Conservation (phyloP, 2,329 filamentous ascomycete species). For the Fusarium sp. region DNA sequence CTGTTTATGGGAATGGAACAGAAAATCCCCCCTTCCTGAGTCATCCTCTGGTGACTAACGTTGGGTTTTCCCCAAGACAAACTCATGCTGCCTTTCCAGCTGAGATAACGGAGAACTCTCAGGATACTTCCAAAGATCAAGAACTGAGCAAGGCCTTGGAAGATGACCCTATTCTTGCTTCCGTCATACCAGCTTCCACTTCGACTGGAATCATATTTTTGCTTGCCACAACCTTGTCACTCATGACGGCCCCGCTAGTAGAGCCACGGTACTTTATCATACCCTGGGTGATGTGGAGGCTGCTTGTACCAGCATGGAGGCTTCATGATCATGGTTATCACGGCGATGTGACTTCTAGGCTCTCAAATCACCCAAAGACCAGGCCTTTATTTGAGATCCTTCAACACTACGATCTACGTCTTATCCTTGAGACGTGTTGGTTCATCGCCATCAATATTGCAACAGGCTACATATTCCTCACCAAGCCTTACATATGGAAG, state of each 20-base stretch:
- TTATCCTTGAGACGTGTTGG: conserved; percentile 73
- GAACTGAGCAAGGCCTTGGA: conserved; percentile 29
- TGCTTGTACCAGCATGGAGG: conserved; percentile 72
- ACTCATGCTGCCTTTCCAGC: conserved; percentile 14
- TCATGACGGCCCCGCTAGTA: conserved; percentile 89
- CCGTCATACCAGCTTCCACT: conserved; percentile 49
- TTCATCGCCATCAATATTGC: conserved; percentile 70
- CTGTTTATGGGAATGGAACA: conserved; percentile 5
- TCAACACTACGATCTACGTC: conserved; percentile 54
- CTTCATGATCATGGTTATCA: conserved; percentile 30
- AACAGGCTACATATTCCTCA: conserved; percentile 78
- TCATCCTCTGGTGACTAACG: conserved; percentile 42
- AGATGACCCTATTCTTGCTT: conserved; percentile 41
- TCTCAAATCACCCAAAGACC: conserved; percentile 1
- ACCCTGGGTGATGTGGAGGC: conserved; percentile 91
- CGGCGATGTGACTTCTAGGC: not conserved
- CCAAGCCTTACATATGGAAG: conserved; percentile 73
- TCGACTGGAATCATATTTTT: conserved; percentile 68
- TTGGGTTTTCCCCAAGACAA: not conserved
- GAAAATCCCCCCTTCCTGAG: conserved; percentile 38
- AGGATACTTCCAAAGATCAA: not conserved
- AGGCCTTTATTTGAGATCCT: conserved; percentile 10
- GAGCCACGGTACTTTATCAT: conserved; percentile 97
- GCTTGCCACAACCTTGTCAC: conserved; percentile 76
- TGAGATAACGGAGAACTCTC: not conserved